phyloP scores from a whole-genome alignment of 306 rosid genomes.

The Acacia melanoxylon region DNA sequence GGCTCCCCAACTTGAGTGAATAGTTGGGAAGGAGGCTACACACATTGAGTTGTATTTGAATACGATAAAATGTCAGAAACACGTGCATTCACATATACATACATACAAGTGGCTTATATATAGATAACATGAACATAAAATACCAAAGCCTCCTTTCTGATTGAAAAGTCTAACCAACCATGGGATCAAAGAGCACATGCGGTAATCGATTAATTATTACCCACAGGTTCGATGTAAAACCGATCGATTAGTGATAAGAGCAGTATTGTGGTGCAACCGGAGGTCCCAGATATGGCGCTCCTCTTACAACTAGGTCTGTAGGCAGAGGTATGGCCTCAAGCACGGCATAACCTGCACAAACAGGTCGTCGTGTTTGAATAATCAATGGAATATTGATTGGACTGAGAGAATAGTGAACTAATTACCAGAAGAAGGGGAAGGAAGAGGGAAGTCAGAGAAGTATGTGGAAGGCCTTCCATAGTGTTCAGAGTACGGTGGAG shows the following conservation, averaged over 20 bases:
- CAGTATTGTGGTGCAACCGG: slow-evolving; percentile 18
- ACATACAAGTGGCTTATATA: neutral
- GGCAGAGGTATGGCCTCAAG: slow-evolving; percentile 60
- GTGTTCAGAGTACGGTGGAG: slow-evolving; percentile 63
- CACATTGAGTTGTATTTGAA: neutral
- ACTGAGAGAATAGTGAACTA: neutral
- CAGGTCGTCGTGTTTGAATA: neutral
- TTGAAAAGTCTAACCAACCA: neutral
- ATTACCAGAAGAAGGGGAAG: slow-evolving; percentile 46
- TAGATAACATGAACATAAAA: neutral
- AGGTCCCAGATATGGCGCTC: slow-evolving; percentile 62
- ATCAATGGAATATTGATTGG: neutral
- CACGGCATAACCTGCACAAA: slow-evolving; percentile 45
- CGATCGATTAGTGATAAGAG: neutral
- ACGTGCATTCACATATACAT: no score
- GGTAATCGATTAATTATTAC: neutral
- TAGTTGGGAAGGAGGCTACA: neutral
- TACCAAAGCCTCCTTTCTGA: neutral
- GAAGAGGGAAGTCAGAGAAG: slow-evolving; percentile 50
- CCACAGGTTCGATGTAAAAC: neutral
- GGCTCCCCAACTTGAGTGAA: neutral
- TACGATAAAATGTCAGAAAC: neutral
- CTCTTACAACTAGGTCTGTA: slow-evolving; percentile 45
- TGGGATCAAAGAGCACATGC: neutral
- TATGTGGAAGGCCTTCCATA: slow-evolving; percentile 64